Conservation (phyloP, 1,284 basidiomycete species). For the Anthracocystis panici-leucophaei region DNA sequence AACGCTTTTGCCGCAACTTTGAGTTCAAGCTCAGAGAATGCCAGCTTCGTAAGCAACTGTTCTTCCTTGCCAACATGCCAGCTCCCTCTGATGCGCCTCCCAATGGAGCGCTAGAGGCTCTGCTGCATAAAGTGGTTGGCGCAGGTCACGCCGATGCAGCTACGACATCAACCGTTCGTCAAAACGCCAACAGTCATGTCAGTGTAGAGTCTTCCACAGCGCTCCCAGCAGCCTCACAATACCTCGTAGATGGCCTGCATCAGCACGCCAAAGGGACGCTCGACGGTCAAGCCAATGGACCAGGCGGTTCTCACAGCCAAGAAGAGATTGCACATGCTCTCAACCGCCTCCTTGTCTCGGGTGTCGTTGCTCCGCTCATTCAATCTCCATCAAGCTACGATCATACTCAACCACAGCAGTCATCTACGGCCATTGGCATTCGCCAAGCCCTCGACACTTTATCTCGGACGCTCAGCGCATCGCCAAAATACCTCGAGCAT, state of each 20-base stretch:
- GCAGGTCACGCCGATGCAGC: not conserved
- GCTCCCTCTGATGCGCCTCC: constrained; percentile 10
- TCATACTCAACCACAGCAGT: constrained; percentile 4
- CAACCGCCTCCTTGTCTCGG: constrained; percentile 43
- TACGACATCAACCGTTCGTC: not conserved
- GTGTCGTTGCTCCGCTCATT: constrained; percentile 33
- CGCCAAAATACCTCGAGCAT: constrained; percentile 51
- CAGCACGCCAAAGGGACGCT: constrained; percentile 1
- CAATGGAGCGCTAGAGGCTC: constrained; percentile 24
- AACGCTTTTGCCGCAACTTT: not conserved
- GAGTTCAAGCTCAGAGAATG: constrained; percentile 1
- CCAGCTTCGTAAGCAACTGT: not conserved
- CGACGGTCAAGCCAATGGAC: constrained; percentile 3
- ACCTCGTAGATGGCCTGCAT: constrained; percentile 23
- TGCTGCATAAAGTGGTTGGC: constrained; percentile 27
- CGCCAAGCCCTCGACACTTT: constrained; percentile 42
- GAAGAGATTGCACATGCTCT: constrained; percentile 42
- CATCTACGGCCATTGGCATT: constrained; percentile 14
- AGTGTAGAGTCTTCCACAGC: constrained; percentile 17
- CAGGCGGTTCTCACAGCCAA: constrained; percentile 20
- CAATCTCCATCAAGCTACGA: constrained; percentile 12
- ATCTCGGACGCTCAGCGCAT: constrained; percentile 21
- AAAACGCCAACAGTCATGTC: not conserved
- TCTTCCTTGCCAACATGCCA: constrained; percentile 5
- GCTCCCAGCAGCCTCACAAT: constrained; percentile 40